A percentile compares a stretch with the other conserved stretches of the same genome.
Evolutionary conservation across 768 basidiomycete genomes (phyloP).

Genomic region (Podaxis sp.): DNA sequence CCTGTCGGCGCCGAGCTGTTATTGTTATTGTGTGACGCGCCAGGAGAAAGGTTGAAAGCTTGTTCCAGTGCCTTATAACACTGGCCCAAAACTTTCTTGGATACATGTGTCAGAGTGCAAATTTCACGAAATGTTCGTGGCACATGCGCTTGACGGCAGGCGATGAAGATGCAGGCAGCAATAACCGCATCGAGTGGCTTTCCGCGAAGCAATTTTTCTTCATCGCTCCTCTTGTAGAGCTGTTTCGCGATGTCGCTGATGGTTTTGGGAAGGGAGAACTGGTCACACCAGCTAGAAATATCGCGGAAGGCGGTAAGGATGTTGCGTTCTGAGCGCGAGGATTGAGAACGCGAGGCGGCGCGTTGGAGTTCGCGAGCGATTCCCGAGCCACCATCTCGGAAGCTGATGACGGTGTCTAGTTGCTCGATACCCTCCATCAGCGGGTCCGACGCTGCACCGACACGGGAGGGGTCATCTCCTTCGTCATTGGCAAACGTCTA

Average conservation of each 20-base stretch:
- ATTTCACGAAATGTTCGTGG: conserved; percentile 96
- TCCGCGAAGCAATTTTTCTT: conserved; percentile 89
- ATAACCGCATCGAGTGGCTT: conserved; percentile 93
- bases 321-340: conserved; percentile 79
- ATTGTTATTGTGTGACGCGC: conserved; percentile 55
- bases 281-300: conserved; percentile 93
- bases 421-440: conserved; percentile 93
- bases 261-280: conserved; percentile 89
- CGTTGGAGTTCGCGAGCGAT: conserved; percentile 91
- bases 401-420: conserved; percentile 92
- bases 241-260: conserved; percentile 97
- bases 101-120: conserved; percentile 88
- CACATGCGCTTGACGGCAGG: conserved; percentile 93
- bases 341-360: conserved; percentile 80
- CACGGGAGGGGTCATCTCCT: conserved; percentile 99
- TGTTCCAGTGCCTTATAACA: conserved; percentile 89
- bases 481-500: conserved; percentile 99
- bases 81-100: conserved; percentile 94
- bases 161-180: conserved; percentile 97
- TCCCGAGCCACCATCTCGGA: conserved; percentile 93
- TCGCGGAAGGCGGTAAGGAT: conserved; percentile 88
- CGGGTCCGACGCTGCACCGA: conserved; percentile 94
- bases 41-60: conserved; percentile 86
- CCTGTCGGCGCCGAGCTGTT: conserved; percentile 51
- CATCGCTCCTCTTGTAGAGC: conserved; percentile 95